Evolutionary conservation across 108 stramenopile genomes (phyloP), one percentile per base, ranked within the genome.

Genomic region (Cyclotella kingstonii): DNA sequence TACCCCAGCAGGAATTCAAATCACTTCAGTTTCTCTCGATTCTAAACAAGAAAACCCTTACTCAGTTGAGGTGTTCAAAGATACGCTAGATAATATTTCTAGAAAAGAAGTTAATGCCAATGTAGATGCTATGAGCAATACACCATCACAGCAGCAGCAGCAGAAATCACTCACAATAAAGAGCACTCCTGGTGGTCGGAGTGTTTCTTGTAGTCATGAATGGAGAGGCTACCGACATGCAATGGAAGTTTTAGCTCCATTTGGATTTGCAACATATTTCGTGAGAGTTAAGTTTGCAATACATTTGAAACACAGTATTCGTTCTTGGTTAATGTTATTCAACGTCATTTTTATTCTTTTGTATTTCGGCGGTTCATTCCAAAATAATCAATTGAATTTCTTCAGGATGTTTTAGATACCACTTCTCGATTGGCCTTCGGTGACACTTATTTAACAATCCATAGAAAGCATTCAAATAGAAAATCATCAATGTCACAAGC

Each of bases 141-240:
- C n/a, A n/a, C n/a, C n/a, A n/a, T n/a, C 33, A 6, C 15, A 54
- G 33, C 39, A 45, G 53, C 50, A 29, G 14, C 49, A 34, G 39
- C 40, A 41, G 12, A 60, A 79, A 38, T 23, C 8, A 21, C 49
- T 55, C 15, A 56, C 46, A 27, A 15, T 15, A 39, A 66, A 11
- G 28, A 30, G 19, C 27, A 61, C 21, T 4, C 35, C 42, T n/a
- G n/a, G n/a, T 7, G 28, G 38, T 19, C 44, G 36, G 17, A 56
- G 9, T 36, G 61, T 74, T 30, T 48, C 56, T 39, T 79, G 78
- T 47, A 70, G 75, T 40, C 33, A 41, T 34, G 78, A 84, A 66
- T 92, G 91, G 91, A 65, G 71, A 33, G 83, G 87, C 8, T 85
- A 85, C 60, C 68, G 63, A 7, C 53, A 81, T 36, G 76, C 85